Evolutionary conservation across 805 yeast species (phyloP).

Genomic region (Zygosaccharomyces rouxii): DNA sequence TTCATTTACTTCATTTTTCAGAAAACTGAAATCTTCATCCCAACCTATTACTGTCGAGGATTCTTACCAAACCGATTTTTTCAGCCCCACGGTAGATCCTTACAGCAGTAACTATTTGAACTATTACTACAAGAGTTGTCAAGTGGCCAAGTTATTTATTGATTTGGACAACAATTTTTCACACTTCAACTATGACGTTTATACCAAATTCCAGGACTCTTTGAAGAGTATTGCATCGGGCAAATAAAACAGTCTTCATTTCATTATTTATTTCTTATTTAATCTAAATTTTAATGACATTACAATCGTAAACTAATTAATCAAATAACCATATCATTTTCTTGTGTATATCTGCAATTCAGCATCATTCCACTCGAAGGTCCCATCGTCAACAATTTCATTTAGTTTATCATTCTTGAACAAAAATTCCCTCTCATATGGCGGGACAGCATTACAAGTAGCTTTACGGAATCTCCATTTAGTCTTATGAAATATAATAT

Average conservation of each 20-base stretch:
- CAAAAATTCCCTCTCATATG: constrained; percentile 37
- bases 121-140: constrained; percentile 53
- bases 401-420: constrained; percentile 44
- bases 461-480: constrained; percentile 44
- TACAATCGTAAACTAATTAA: background rate
- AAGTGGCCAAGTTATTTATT: constrained; percentile 55
- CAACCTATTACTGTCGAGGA: constrained; percentile 18
- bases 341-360: constrained; percentile 23
- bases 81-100: constrained; percentile 29
- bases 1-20: constrained; percentile 22
- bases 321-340: constrained; percentile 2
- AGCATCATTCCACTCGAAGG: constrained; percentile 32
- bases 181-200: constrained; percentile 48
- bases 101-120: constrained; percentile 41
- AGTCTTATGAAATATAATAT: constrained; percentile 38
- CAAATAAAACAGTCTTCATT: background rate
- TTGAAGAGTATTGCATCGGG: constrained; percentile 16
- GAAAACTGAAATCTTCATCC: constrained; percentile 15
- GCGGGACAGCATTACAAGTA: constrained; percentile 33
- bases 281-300: background rate
- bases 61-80: constrained; percentile 22
- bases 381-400: constrained; percentile 33
- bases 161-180: constrained; percentile 61
- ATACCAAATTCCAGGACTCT: constrained; percentile 36
- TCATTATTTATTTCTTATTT: background rate